These are phyloP conservation scores for Podaxis rugospora DNA, from an alignment of 768 basidiomycete genomes.

Conservation along the genomic window DNA sequence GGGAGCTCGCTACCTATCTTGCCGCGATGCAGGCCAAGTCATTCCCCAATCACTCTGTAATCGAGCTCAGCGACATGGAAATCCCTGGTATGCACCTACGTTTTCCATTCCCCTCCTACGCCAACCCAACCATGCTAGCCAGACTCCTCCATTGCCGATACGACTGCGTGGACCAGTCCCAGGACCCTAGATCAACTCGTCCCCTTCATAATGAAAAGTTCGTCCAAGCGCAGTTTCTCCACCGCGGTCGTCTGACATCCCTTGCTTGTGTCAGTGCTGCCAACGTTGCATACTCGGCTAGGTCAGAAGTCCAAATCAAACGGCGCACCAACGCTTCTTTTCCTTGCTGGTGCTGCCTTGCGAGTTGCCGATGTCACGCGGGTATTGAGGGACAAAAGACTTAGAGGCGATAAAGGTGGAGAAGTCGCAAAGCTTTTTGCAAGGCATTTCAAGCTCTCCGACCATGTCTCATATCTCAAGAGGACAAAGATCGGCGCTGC, in stretches of 20 bases:
- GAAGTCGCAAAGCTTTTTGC: conserved; percentile 96
- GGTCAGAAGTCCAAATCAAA: conserved; percentile 69
- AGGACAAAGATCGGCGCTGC: conserved; percentile 86
- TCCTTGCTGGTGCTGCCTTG: conserved; percentile 84
- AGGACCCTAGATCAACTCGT: conserved; percentile 68
- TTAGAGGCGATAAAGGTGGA: conserved; percentile 79
- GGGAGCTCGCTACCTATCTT: conserved; percentile 58
- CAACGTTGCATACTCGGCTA: conserved; percentile 63
- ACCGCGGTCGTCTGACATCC: not conserved
- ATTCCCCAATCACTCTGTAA: conserved; percentile 59
- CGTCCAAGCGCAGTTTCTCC: conserved; percentile 13
- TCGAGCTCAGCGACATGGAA: conserved; percentile 77
- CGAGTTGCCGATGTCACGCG: conserved; percentile 88
- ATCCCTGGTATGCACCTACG: conserved; percentile 64
- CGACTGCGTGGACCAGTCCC: conserved; percentile 64
- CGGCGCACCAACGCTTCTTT: conserved; percentile 86
- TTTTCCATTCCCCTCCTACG: not conserved
- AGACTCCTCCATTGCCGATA: conserved; percentile 75
- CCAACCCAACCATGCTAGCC: conserved; percentile 27
- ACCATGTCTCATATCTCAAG: conserved; percentile 80
- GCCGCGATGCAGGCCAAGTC: conserved; percentile 63
- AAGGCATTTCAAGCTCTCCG: conserved; percentile 87
- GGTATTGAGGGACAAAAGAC: conserved; percentile 60
- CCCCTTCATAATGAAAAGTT: conserved; percentile 76
- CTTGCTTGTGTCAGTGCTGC: conserved; percentile 45